phyloP scores from a whole-genome alignment of 2,329 filamentous ascomycete genomes.

The Alternaria panax region DNA sequence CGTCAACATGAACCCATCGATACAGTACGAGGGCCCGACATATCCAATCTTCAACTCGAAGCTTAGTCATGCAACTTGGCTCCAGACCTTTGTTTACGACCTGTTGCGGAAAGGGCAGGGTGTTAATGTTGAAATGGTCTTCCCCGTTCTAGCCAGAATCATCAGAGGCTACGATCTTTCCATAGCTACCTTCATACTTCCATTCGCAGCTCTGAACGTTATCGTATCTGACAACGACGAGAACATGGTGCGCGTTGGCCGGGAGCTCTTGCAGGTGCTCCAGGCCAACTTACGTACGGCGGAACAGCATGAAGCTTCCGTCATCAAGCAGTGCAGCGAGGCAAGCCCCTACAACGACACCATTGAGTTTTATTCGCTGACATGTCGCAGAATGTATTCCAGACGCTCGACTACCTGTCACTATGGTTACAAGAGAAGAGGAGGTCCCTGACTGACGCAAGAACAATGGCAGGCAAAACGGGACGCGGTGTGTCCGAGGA shows the following conservation, averaged over 20 bases:
- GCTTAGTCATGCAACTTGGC: slow-evolving; percentile 79
- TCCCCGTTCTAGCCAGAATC: slow-evolving; percentile 80
- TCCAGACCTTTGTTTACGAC: slow-evolving; percentile 80
- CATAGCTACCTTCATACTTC: slow-evolving; percentile 86
- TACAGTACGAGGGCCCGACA: slow-evolving; percentile 33
- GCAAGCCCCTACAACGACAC: slow-evolving; percentile 58
- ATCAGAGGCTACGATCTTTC: slow-evolving; percentile 86
- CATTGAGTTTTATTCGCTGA: slow-evolving; percentile 26
- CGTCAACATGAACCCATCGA: slow-evolving; percentile 58
- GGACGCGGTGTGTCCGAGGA: slow-evolving; percentile 55
- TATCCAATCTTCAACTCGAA: slow-evolving; percentile 81
- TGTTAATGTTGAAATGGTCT: slow-evolving; percentile 76
- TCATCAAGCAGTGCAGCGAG: slow-evolving; percentile 85
- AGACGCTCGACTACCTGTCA: slow-evolving; percentile 88
- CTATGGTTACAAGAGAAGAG: slow-evolving; percentile 86
- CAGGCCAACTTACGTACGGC: slow-evolving; percentile 63
- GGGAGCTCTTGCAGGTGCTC: slow-evolving; percentile 79
- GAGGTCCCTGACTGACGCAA: slow-evolving; percentile 53
- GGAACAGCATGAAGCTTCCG: slow-evolving; percentile 70
- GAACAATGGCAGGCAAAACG: slow-evolving; percentile 53
- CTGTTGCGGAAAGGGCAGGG: slow-evolving; percentile 80
- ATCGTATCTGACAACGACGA: slow-evolving; percentile 74
- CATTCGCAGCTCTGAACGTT: slow-evolving; percentile 84
- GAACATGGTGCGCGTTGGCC: slow-evolving; percentile 70
- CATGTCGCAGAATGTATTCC: slow-evolving; percentile 77